Base-by-base conservation (phyloP, 2,329 filamentous ascomycete genomes). In the Diaporthe amygdali region DNA sequence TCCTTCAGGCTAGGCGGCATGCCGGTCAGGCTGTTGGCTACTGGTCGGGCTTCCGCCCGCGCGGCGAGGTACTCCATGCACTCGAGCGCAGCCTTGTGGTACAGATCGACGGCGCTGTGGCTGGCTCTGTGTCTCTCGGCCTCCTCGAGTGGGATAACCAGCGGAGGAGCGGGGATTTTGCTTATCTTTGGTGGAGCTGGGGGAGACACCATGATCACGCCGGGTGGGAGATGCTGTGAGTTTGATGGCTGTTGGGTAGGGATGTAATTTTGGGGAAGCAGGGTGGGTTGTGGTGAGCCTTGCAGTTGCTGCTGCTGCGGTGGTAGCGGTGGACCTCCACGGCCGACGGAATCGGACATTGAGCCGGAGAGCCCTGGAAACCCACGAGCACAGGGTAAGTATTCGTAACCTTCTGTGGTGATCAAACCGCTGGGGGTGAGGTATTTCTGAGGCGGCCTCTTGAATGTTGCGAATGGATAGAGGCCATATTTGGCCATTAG, bases 1-100 rank as follows among this genome's bases (percentile, higher is more conserved):
- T 72, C 63, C 54, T 55, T 68, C 47, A 71, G 41, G 12, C 63
- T 72, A 2, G 71, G 71, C 20, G 68, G 64, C 47, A 72, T 25
- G 8, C 68, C 71, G 41, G 71, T 71, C 41, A 72, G 25, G 55
- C 68, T 72, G 15, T 64, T 25, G 1, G 12, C 12, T 5, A 49
- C 22, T 15, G 71, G 71, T 55, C 47, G 47, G 5, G 51, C 30
- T 12, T 49, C 32, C n/a, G 54, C 47, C 9, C 71, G 39, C 15
- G 71, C 71, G 2, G 63, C 25, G 2, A 72, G 30, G 9, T 68
- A 37, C 5, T 72, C 68, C 54, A 68, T 32, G 6, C 68, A 72
- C 47, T 70, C 71, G 39, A 68, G 20, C 4, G 41, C 37, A 9
- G 47, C 61, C 63, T 37, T 64, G 3, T 68, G 41, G 20, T 51